phyloP scores from a whole-genome alignment of 495 filamentous ascomycete species.

The Bacidia rubella region DNA sequence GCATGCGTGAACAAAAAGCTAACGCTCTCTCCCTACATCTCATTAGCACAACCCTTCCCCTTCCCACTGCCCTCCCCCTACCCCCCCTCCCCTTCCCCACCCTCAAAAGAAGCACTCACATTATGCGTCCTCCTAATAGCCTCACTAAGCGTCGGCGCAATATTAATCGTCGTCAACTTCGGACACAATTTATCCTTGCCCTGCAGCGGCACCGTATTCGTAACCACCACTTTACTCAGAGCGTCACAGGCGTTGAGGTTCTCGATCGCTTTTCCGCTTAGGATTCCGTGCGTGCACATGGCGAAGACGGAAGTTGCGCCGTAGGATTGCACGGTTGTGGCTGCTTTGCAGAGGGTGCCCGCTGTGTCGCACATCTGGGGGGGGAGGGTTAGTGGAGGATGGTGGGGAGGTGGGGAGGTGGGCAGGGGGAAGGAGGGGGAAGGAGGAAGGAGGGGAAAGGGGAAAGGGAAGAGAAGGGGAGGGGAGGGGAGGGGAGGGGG shows the following conservation, averaged over 20 bases:
- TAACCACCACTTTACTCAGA: constrained; percentile 71
- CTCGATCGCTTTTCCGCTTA: constrained; percentile 84
- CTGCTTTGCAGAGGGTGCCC: constrained; percentile 86
- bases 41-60: neutral
- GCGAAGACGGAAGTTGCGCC: constrained; percentile 80
- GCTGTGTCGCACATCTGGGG: constrained; percentile 77
- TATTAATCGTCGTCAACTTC: constrained; percentile 81
- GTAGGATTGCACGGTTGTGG: constrained; percentile 79
- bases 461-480: no score
- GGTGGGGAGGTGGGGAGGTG: no score
- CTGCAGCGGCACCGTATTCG: constrained; percentile 87
- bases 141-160: constrained; percentile 68
- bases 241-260: constrained; percentile 67
- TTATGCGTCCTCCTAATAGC: constrained; percentile 79
- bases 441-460: no score
- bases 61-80: neutral
- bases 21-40: constrained; percentile 56
- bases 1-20: constrained; percentile 92
- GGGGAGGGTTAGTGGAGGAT: neutral
- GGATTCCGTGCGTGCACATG: constrained; percentile 90
- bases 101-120: neutral
- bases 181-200: constrained; percentile 69
- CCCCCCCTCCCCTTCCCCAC: neutral
- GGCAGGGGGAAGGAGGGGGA: constrained; percentile 37
- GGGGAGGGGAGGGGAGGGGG: neutral